phyloP scores from a whole-genome alignment of 176 grass and related monocot species.

The Juncus effusus region DNA sequence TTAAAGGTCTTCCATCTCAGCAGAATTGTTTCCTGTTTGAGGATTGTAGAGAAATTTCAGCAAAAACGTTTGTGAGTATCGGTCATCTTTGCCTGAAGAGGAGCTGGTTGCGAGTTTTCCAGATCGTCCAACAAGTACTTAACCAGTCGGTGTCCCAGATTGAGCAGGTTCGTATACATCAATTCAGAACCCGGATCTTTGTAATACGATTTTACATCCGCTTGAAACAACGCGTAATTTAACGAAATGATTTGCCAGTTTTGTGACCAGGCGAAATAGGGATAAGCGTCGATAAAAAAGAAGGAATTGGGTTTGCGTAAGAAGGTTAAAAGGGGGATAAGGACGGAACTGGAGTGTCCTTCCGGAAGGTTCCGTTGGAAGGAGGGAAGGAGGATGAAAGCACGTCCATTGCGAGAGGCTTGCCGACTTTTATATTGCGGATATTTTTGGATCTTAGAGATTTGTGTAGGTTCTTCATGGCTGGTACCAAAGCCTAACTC shows the following conservation, averaged over 20 bases:
- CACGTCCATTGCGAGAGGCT: conserved; percentile 60
- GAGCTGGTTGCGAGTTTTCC: conserved; percentile 2
- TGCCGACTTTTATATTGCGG: conserved; percentile 46
- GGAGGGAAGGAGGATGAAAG: conserved; percentile 49
- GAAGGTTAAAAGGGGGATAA: conserved; percentile 52
- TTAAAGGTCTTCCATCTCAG: conserved; percentile 31
- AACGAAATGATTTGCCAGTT: conserved; percentile 31
- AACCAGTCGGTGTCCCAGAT: conserved; percentile 50
- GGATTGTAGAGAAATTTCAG: too few relatives aligned
- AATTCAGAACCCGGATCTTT: conserved; percentile 43
- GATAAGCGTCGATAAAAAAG: conserved; percentile 57
- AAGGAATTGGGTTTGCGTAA: conserved; percentile 35
- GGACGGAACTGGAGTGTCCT: conserved; percentile 42
- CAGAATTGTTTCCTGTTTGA: too few relatives aligned
- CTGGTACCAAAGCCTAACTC: conserved; percentile 16
- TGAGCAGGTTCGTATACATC: conserved; percentile 60
- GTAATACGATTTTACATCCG: conserved; percentile 22
- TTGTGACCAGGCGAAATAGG: conserved; percentile 53
- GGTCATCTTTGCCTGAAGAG: too few relatives aligned
- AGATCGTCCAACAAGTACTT: conserved; percentile 59
- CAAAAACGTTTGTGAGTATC: too few relatives aligned
- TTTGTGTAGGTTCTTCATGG: conserved; percentile 57
- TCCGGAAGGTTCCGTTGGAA: conserved; percentile 52
- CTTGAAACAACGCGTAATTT: conserved; percentile 55
- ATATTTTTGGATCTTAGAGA: conserved; percentile 16